Conservation (phyloP, 2,329 filamentous ascomycete genomes). For the Phyllosticta citribraziliensis region DNA sequence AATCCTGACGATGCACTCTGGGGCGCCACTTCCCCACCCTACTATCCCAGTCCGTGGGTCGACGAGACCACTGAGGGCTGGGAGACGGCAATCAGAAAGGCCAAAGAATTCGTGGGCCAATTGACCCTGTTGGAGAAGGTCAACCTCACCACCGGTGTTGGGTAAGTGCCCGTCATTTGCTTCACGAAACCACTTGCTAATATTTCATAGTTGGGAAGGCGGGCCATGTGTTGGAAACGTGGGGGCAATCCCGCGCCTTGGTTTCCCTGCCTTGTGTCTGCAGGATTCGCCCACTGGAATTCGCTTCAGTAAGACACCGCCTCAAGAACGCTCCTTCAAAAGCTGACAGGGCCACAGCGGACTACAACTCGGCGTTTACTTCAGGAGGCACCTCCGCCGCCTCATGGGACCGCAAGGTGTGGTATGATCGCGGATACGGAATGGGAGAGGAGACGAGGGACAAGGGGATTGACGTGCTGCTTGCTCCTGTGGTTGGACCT, state of each 20-base stretch:
- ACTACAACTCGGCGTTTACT: conserved; percentile 74
- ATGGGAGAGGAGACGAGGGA: conserved; percentile 67
- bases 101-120: conserved; percentile 69
- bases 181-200: conserved; percentile 11
- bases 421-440: conserved; percentile 57
- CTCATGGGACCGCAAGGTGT: conserved; percentile 68
- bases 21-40: conserved; percentile 46
- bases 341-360: conserved; percentile 35
- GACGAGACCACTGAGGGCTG: conserved; percentile 59
- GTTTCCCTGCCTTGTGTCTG: conserved; percentile 66
- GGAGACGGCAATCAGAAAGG: conserved; percentile 66
- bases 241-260: conserved; percentile 60
- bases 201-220: conserved; percentile 46
- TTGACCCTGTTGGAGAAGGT: conserved; percentile 83
- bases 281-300: conserved; percentile 80
- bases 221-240: conserved; percentile 69
- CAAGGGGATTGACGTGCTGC: conserved; percentile 65
- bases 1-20: conserved; percentile 6
- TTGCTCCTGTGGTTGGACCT: conserved; percentile 70
- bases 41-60: conserved; percentile 84
- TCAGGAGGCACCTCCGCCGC: conserved; percentile 70
- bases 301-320: conserved; percentile 44
- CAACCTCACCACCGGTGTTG: conserved; percentile 85
- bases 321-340: background rate
- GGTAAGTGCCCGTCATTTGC: conserved; percentile 43